Base-by-base conservation (phyloP, 129 eudicot genomes). In the Saposhnikovia divaricata region DNA sequence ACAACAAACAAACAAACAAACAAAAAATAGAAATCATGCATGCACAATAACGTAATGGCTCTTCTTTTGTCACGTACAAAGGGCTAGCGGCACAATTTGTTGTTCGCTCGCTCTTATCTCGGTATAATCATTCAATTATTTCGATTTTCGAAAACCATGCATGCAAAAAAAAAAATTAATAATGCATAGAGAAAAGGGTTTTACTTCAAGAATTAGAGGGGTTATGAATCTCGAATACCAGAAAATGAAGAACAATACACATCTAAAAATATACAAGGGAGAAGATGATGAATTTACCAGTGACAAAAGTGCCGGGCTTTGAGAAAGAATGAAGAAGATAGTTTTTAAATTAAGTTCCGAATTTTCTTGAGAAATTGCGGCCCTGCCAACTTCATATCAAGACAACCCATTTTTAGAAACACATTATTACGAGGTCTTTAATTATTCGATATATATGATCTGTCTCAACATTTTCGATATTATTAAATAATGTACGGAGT, bases 301-400 rank as follows among this genome's bases (percentile, higher is more conserved):
- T 75, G 80, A 83, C 71, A 81, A 87, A 80, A 82, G 71, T 84
- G 88, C 83, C 70, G 81, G 84, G 74, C 78, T 72, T 42, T 70
- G 55, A 44, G 77, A 77, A 82, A 86, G 86, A 80, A 82, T 70
- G 89, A 77, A 80, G 77, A 79, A 45, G n/a, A 76, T 77, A 57
- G 85, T 48, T 47, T 81, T 81, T 83, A 80, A 73, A 50, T 51
- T 57, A 40, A 46, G 11, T 25, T 57, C 81, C 79, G 84, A 65
- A 55, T 72, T 76, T 57, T 87, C 53, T 83, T 85, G 87, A 74
- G 61, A 57, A 78, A 72, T 68, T 76, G 73, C 81, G 81, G 81
- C 81, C 85, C 78, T 53, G 69, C 70, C 82, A 72, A 66, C 77
- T 44, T 38, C 75, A 38, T 70, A 47, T 72, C 25, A 51, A 16